Base-by-base conservation (phyloP, 345 rosid genomes). In the Melaleuca quinquenervia region DNA sequence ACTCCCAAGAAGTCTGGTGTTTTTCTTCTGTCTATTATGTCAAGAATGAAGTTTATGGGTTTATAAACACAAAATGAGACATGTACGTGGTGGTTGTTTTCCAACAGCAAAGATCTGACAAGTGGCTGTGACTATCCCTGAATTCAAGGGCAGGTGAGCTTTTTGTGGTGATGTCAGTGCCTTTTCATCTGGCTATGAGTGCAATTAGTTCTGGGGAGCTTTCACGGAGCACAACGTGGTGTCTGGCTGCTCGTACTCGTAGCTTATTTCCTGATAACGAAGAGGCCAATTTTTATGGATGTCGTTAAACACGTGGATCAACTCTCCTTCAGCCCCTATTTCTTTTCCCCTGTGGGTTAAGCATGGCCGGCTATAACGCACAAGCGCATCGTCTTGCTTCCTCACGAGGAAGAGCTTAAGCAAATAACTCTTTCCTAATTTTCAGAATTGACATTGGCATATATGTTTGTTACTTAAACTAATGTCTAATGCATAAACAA, bases 141-240 rank as follows among this genome's bases (percentile, higher is more conserved):
- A 86, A 85, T 86, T 45, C 45, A 27, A 26, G 90, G 90, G 83
- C 89, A 64, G 91, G 93, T 86, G 91, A 89, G 90, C 26, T 53
- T 87, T 89, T 75, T 54, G 52, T 48, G 91, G 89, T 84, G 64
- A 62, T 83, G 84, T 87, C 87, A 84, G 86, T 84, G 85, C 70
- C 16, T 29, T 84, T 83, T 84, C 45, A 32, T 88, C 88, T 88
- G 85, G 87, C 51, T 20, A 52, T 48, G 58, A 62, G 89, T 29
- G 41, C 52, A 82, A 82, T 82, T 51, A 82, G 84, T 82, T 70
- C 52, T 29, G 62, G 70, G 32, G 14, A 41, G 32, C 21, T 11
- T 70, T 70, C 78, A 70, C 44, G 78, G 78, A 70, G 78, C 78
- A 45, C 78, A 70, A 36, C 78, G 78, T 70, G 78, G 78, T 32